phyloP scores from a whole-genome alignment of 257 asterid genomes.

The Plantago elongata region DNA sequence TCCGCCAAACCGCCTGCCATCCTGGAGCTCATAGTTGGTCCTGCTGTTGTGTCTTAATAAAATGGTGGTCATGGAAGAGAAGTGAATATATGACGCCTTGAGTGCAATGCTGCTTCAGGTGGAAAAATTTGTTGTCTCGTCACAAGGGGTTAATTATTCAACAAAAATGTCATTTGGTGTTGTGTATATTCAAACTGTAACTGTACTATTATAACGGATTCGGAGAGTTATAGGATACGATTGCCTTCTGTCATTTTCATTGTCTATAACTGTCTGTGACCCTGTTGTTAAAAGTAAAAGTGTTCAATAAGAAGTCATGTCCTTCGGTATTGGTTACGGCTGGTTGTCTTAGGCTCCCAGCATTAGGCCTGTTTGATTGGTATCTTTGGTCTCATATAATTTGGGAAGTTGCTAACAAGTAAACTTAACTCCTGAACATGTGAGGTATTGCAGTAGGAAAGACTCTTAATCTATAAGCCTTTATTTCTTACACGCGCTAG shows the following conservation, averaged over 20 bases:
- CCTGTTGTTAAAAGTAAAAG: not conserved
- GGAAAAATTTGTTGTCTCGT: not conserved
- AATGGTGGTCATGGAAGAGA: slow-evolving; percentile 21
- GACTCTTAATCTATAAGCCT: too few species aligned
- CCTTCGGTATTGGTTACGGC: too few species aligned
- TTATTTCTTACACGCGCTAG: too few species aligned
- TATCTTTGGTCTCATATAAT: too few species aligned
- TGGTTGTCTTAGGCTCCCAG: too few species aligned
- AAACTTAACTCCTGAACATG: too few species aligned
- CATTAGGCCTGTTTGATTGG: too few species aligned
- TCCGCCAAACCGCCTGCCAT: not conserved
- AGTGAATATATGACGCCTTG: slow-evolving; percentile 15
- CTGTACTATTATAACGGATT: slow-evolving; percentile 1
- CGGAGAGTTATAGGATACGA: slow-evolving; percentile 8
- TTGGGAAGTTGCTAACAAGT: too few species aligned
- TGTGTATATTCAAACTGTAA: slow-evolving; percentile 27
- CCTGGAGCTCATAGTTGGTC: slow-evolving; percentile 5
- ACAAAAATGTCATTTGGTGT: slow-evolving; percentile 5
- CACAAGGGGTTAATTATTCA: slow-evolving; percentile 6
- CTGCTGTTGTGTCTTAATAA: slow-evolving; percentile 12
- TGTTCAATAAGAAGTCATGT: not conserved
- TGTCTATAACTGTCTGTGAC: not conserved
- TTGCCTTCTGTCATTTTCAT: not conserved
- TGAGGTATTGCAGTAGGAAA: too few species aligned
- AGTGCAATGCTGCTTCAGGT: slow-evolving; percentile 2